These are phyloP conservation scores for Oryza rufipogon DNA, from an alignment of 176 grass and related monocot genomes.

Conservation along the genomic window DNA sequence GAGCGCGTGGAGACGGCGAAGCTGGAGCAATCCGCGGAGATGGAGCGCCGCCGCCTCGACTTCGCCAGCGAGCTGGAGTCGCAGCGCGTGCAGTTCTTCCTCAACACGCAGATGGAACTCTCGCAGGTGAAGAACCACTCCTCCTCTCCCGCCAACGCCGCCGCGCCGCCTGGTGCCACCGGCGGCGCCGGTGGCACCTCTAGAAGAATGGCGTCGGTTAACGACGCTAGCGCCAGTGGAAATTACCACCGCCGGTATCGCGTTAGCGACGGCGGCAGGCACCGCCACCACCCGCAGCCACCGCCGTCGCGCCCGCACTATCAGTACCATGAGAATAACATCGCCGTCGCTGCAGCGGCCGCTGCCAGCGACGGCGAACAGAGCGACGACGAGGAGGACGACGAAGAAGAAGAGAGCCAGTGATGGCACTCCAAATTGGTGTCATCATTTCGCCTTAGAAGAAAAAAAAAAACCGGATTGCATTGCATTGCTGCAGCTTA, in stretches of 20 bases:
- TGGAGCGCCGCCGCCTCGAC: conserved; percentile 79
- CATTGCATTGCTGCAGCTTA: conserved; percentile 42
- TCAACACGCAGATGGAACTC: conserved; percentile 89
- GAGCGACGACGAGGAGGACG: conserved; percentile 18
- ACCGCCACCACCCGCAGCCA: conserved; percentile 28
- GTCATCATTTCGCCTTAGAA: conserved; percentile 4
- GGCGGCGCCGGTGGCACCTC: conserved; percentile 28
- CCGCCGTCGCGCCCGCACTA: conserved; percentile 31
- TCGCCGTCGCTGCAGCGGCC: neutral
- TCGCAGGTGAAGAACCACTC: conserved; percentile 55
- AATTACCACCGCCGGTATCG: conserved; percentile 54
- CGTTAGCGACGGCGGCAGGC: conserved; percentile 25
- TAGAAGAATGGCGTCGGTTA: conserved; percentile 42
- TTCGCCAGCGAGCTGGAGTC: conserved; percentile 78
- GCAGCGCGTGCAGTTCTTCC: conserved; percentile 85
- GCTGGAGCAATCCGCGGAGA: conserved; percentile 72
- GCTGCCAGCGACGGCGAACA: conserved; percentile 37
- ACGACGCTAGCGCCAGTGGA: conserved; percentile 48
- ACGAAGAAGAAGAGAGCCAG: conserved; percentile 49
- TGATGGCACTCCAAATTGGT: conserved; percentile 15
- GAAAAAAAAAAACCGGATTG: neutral
- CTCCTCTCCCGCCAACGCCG: conserved; percentile 1
- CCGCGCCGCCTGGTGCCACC: neutral
- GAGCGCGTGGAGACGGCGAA: conserved; percentile 76
- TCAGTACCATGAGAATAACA: conserved; percentile 45